These are phyloP conservation scores for Speleostelium caveatum DNA, from an alignment of 78 protist genomes.

Conservation along the genomic window DNA sequence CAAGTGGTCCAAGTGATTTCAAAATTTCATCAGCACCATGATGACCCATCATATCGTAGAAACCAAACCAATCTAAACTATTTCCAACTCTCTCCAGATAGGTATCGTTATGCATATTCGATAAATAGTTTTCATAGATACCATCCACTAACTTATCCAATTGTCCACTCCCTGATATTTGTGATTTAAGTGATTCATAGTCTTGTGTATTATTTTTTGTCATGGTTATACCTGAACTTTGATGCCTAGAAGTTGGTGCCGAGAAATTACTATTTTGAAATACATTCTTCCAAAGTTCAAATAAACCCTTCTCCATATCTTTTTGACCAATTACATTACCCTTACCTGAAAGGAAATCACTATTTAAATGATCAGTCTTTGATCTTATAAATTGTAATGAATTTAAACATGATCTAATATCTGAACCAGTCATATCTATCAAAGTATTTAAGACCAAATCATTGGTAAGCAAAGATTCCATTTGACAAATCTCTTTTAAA, in stretches of 20 bases:
- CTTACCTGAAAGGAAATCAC: slow-evolving; percentile 27
- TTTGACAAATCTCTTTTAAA: slow-evolving; percentile 62
- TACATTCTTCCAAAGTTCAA: slow-evolving; percentile 33
- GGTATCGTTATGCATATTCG: slow-evolving; percentile 32
- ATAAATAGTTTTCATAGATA: slow-evolving; percentile 40
- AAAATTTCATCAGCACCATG: slow-evolving; percentile 37
- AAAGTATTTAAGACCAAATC: slow-evolving; percentile 30
- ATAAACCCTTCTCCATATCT: slow-evolving; percentile 66
- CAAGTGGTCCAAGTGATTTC: slow-evolving; percentile 40
- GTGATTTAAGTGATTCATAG: background rate
- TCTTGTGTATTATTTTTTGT: background rate
- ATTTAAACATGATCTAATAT: slow-evolving; percentile 80
- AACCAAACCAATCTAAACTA: slow-evolving; percentile 63
- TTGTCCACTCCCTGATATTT: slow-evolving; percentile 4
- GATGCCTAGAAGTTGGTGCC: background rate
- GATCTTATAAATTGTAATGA: slow-evolving; percentile 79
- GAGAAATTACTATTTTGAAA: slow-evolving; percentile 6
- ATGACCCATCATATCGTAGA: background rate
- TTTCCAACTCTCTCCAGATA: slow-evolving; percentile 27
- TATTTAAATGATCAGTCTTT: background rate
- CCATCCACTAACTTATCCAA: slow-evolving; percentile 50
- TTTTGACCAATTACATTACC: slow-evolving; percentile 43
- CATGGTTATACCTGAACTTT: background rate
- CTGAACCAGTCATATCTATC: slow-evolving; percentile 56
- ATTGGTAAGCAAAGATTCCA: slow-evolving; percentile 36